phyloP scores from a whole-genome alignment of 306 rosid species.

The Ochetophila trinervis region DNA sequence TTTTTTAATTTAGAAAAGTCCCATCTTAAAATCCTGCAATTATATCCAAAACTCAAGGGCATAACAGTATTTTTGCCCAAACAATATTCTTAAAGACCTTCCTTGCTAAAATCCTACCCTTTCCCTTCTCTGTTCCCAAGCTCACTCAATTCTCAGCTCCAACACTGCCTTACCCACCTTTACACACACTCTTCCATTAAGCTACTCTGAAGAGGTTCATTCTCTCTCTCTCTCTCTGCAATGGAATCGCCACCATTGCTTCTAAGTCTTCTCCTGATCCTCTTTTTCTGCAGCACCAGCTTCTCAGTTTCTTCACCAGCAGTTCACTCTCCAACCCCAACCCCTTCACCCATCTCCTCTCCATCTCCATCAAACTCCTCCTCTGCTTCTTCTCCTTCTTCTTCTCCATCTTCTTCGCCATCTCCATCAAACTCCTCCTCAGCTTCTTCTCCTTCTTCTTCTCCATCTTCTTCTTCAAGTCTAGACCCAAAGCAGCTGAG shows the following conservation, averaged over 20 bases:
- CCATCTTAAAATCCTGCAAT: neutral
- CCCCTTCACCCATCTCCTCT: slow-evolving; percentile 37
- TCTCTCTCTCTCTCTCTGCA: slow-evolving; percentile 6
- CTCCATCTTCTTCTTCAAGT: slow-evolving; percentile 32
- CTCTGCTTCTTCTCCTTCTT: slow-evolving; percentile 1
- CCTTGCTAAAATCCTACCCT: neutral
- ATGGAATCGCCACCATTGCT: slow-evolving; percentile 28
- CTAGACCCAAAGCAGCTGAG: slow-evolving; percentile 83
- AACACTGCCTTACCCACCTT: neutral
- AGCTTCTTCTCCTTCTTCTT: slow-evolving; percentile 1
- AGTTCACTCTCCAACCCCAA: slow-evolving; percentile 15
- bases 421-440: slow-evolving; percentile 19
- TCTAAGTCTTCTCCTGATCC: slow-evolving; percentile 22
- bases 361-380: slow-evolving; percentile 14
- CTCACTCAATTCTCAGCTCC: neutral
- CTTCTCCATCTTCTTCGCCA: slow-evolving; percentile 25
- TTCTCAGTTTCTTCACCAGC: slow-evolving; percentile 14
- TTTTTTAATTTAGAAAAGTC: neutral
- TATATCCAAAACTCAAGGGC: neutral
- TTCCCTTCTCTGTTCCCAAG: neutral
- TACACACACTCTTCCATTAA: neutral
- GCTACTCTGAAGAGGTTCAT: neutral
- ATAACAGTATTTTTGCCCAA: slow-evolving; percentile 1
- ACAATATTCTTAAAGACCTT: neutral
- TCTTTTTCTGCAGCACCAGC: slow-evolving; percentile 10